phyloP scores from a whole-genome alignment of 2,329 filamentous ascomycete species.

The Cercospora sesami region DNA sequence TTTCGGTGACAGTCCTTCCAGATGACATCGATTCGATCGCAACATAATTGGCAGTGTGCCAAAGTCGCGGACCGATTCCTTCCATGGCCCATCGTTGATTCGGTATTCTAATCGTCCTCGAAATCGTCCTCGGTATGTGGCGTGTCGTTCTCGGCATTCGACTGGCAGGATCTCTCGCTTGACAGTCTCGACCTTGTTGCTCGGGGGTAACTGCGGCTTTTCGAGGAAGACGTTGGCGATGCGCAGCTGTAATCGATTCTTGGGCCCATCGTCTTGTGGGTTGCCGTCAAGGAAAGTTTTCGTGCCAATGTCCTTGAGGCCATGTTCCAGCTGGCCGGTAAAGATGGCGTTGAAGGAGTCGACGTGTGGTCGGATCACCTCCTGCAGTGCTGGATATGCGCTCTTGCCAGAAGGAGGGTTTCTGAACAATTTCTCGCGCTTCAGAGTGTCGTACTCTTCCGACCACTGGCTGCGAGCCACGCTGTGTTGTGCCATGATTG shows the following conservation, averaged over 20 bases:
- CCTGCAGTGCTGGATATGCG: slow-evolving; percentile 82
- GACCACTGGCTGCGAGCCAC: slow-evolving; percentile 61
- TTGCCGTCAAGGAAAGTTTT: slow-evolving; percentile 81
- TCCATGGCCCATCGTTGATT: slow-evolving; percentile 82
- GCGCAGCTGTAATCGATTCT: slow-evolving; percentile 73
- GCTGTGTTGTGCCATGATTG: slow-evolving; percentile 12
- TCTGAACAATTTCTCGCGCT: slow-evolving; percentile 83
- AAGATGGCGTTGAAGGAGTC: slow-evolving; percentile 95
- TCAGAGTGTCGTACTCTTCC: slow-evolving; percentile 79
- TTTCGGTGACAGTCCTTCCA: slow-evolving; percentile 80
- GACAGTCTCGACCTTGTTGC: slow-evolving; percentile 76
- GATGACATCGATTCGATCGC: slow-evolving; percentile 85
- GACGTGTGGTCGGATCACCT: slow-evolving; percentile 86
- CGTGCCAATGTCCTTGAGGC: slow-evolving; percentile 82
- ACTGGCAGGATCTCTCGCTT: slow-evolving; percentile 86
- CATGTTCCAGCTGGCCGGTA: slow-evolving; percentile 71
- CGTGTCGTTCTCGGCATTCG: slow-evolving; percentile 92
- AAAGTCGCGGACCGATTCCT: slow-evolving; percentile 79
- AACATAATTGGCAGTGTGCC: slow-evolving; percentile 92
- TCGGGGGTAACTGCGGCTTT: slow-evolving; percentile 73
- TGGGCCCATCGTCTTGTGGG: slow-evolving; percentile 52
- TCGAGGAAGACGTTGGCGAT: slow-evolving; percentile 81
- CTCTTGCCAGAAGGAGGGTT: slow-evolving; percentile 84
- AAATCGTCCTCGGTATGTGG: slow-evolving; percentile 84
- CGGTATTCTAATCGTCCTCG: slow-evolving; percentile 79